These are phyloP conservation scores for Leccinum sublutescens DNA, from an alignment of 768 basidiomycete genomes.

Conservation along the genomic window DNA sequence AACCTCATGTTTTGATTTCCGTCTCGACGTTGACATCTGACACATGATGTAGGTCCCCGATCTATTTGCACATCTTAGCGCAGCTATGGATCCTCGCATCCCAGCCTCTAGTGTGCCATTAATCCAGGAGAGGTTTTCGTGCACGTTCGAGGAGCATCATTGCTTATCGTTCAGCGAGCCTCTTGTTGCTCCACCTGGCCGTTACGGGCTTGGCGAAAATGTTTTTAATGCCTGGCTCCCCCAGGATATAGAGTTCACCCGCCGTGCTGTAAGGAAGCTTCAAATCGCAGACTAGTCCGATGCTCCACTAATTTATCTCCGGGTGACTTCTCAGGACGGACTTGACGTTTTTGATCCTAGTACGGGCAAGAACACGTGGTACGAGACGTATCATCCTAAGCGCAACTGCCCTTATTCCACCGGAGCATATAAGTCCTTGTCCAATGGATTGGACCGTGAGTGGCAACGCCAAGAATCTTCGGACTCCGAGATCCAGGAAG, in stretches of 20 bases:
- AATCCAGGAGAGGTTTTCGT: slow-evolving; percentile 39
- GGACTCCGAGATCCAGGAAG: slow-evolving; percentile 14
- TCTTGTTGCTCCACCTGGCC: slow-evolving; percentile 35
- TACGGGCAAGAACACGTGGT: slow-evolving; percentile 39
- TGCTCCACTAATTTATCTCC: slow-evolving; percentile 12
- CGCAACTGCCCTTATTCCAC: slow-evolving; percentile 38
- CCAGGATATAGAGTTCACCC: slow-evolving; percentile 32
- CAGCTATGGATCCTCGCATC: slow-evolving; percentile 21
- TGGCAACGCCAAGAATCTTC: slow-evolving; percentile 28
- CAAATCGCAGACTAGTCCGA: background rate
- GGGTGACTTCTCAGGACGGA: slow-evolving; percentile 35
- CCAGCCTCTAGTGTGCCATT: slow-evolving; percentile 26
- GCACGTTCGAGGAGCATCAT: slow-evolving; percentile 46
- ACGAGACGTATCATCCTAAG: slow-evolving; percentile 45
- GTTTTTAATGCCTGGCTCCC: slow-evolving; percentile 51
- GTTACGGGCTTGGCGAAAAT: slow-evolving; percentile 39
- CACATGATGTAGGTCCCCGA: slow-evolving; percentile 25
- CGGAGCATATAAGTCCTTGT: slow-evolving; percentile 31
- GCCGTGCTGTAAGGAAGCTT: slow-evolving; percentile 31
- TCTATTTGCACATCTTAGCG: slow-evolving; percentile 22
- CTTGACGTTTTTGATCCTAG: slow-evolving; percentile 42
- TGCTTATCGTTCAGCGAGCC: slow-evolving; percentile 41
- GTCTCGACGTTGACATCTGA: slow-evolving; percentile 21
- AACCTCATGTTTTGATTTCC: slow-evolving; percentile 5
- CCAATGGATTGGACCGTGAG: slow-evolving; percentile 11